Conservation (phyloP, 805 yeast species). For the Barnettozyma botsteinii region DNA sequence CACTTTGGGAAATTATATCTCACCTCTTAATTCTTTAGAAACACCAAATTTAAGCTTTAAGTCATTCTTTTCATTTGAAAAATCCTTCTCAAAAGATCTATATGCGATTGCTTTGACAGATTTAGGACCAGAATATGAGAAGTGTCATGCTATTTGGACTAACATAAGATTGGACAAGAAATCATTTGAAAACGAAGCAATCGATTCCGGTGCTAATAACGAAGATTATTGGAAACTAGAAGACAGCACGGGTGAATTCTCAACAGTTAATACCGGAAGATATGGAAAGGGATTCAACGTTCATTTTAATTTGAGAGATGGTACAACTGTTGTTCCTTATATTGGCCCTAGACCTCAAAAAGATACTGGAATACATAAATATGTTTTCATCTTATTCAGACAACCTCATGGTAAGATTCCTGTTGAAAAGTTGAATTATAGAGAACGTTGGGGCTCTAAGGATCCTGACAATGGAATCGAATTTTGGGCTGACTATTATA, state of each 20-base stretch:
- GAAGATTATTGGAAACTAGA: no score
- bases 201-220: no score
- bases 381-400: slow-evolving; percentile 18
- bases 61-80: slow-evolving; percentile 13
- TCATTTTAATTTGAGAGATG: slow-evolving; percentile 9
- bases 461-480: slow-evolving; percentile 16
- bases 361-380: slow-evolving; percentile 14
- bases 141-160: slow-evolving; percentile 19
- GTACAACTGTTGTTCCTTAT: slow-evolving; percentile 13
- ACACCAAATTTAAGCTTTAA: slow-evolving; percentile 12
- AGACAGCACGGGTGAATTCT: not conserved
- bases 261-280: not conserved
- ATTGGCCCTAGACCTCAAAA: slow-evolving; percentile 15
- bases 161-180: slow-evolving; percentile 12
- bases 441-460: slow-evolving; percentile 23
- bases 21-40: slow-evolving; percentile 14
- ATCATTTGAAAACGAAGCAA: slow-evolving; percentile 1
- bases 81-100: slow-evolving; percentile 3
- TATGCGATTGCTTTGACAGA: slow-evolving; percentile 18
- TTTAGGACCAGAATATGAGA: slow-evolving; percentile 9
- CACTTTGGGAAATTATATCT: slow-evolving; percentile 17
- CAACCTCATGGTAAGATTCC: slow-evolving; percentile 17
- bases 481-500: slow-evolving; percentile 20
- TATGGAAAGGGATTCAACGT: slow-evolving; percentile 7
- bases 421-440: slow-evolving; percentile 12